Evolutionary conservation across 2,329 filamentous ascomycete species (phyloP).

Genomic region (Aspergillus neotritici): DNA sequence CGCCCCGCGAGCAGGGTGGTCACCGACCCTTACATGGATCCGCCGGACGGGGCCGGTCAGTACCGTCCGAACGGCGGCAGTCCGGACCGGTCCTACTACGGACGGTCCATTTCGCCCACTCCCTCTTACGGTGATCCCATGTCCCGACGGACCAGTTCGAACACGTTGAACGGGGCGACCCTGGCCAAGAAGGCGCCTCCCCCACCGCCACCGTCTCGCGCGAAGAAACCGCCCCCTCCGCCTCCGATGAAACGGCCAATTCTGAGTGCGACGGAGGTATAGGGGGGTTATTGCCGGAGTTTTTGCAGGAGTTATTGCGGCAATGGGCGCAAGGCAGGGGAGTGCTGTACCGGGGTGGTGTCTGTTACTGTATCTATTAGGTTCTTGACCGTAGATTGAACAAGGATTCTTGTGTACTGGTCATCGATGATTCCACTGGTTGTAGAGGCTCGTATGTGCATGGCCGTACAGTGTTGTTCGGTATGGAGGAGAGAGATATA

Average conservation of each 20-base stretch:
- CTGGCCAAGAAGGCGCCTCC: constrained; percentile 53
- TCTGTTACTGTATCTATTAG: too few relatives aligned
- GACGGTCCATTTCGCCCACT: constrained; percentile 51
- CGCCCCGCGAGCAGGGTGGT: constrained; percentile 36
- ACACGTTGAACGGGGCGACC: constrained; percentile 29
- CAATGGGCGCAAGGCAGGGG: neutral
- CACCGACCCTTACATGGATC: constrained; percentile 45
- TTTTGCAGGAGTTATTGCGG: neutral
- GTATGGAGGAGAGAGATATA: too few relatives aligned
- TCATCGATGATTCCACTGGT: too few relatives aligned
- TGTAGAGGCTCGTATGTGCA: too few relatives aligned
- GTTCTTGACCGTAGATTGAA: too few relatives aligned
- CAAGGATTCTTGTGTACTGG: too few relatives aligned
- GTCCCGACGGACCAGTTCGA: constrained; percentile 49
- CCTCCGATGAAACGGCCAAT: constrained; percentile 57
- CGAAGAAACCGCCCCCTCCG: constrained; percentile 62
- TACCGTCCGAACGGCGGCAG: constrained; percentile 38
- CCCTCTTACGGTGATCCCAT: constrained; percentile 48
- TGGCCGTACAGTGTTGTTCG: neutral
- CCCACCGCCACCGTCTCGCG: constrained; percentile 56
- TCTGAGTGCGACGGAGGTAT: constrained; percentile 23
- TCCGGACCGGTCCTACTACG: constrained; percentile 45
- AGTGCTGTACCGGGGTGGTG: neutral
- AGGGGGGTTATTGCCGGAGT: neutral
- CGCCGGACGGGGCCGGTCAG: constrained; percentile 47